Evolutionary conservation across 1,284 basidiomycete genomes (phyloP).

Genomic region (Pholiota adiposa): DNA sequence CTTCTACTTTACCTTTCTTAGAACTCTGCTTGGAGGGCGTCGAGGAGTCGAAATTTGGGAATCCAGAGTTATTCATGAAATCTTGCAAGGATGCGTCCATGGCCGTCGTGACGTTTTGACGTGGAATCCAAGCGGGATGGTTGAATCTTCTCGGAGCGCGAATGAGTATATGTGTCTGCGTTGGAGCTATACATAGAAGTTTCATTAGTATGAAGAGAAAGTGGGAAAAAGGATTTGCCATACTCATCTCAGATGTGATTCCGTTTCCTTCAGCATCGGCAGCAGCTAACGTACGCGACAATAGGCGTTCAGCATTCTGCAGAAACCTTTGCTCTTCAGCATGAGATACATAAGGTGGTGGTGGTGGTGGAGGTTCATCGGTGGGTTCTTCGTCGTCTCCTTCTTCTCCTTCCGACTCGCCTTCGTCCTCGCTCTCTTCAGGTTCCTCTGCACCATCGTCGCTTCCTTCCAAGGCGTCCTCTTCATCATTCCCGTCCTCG

Average conservation of each 20-base stretch:
- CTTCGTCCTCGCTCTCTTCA: constrained; percentile 5
- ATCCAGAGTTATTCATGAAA: constrained; percentile 20
- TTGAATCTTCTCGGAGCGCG: constrained; percentile 71
- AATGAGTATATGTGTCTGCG: constrained; percentile 70
- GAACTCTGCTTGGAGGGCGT: constrained; percentile 11
- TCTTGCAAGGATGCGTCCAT: constrained; percentile 21
- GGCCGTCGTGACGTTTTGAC: constrained; percentile 48
- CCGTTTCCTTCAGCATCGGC: constrained; percentile 57
- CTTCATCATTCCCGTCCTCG: constrained; percentile 6
- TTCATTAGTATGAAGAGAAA: not conserved
- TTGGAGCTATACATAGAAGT: constrained; percentile 50
- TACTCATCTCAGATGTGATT: constrained; percentile 65
- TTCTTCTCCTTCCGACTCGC: constrained; percentile 25
- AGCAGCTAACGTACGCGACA: constrained; percentile 62
- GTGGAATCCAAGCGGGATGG: constrained; percentile 75
- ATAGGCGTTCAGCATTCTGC: constrained; percentile 58
- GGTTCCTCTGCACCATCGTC: constrained; percentile 24
- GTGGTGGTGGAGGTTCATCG: constrained; percentile 23
- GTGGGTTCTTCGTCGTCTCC: constrained; percentile 26
- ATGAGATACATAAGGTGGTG: constrained; percentile 30
- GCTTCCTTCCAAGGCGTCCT: constrained; percentile 9
- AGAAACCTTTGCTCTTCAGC: constrained; percentile 54
- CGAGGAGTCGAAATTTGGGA: not conserved
- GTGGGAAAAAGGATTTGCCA: constrained; percentile 20
- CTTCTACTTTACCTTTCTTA: constrained; percentile 52